Base-by-base conservation (phyloP, 75 land plant genomes). In the Picea glauca region DNA sequence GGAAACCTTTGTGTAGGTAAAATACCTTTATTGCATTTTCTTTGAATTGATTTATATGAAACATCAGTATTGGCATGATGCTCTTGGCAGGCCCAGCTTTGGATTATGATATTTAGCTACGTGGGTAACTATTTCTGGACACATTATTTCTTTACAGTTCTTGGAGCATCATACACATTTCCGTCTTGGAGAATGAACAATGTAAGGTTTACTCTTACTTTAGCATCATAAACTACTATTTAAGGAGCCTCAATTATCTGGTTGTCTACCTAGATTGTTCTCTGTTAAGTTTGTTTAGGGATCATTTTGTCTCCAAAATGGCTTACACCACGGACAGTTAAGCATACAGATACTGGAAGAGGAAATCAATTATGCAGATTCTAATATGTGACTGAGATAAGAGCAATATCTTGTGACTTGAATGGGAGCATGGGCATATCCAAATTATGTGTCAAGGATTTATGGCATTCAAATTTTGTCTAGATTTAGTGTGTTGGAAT, bases 81-180 rank as follows among this genome's bases (percentile, higher is more conserved):
- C 18, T 75, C 79, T 58, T 80, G 32, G 72, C 92, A 96, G 99
- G 99, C 99, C 21, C 90, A 87, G 77, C 61, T 96, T n/a, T 96
- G 99, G 99, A 92, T 96, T 62, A 75, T 86, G 33, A 85, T 96
- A 46, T 92, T 94, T 75, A 96, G 99, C 58, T 96, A 90, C 81
- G 99, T 94, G 78, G 99, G 99, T 7, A 96, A 96, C 82, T 96
- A 94, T 87, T 96, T 96, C 76, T 96, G 94, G 99, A 96, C 99
- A 35, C 99, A 96, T 78, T 96, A 96, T 60, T 96, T 96, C 80
- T 96, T 93, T 84, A 92, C 87, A 20, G 97, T 96, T 70, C 86
- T 96, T 80, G 99, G 99, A 60, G 99, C 99, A 67, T 87, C 93
- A 6, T 96, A 96, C 82, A 94, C 98, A 0, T 96, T 96, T 79